These are phyloP conservation scores for Cornus suecica DNA, from an alignment of 148 eudicot genomes.

Conservation along the genomic window DNA sequence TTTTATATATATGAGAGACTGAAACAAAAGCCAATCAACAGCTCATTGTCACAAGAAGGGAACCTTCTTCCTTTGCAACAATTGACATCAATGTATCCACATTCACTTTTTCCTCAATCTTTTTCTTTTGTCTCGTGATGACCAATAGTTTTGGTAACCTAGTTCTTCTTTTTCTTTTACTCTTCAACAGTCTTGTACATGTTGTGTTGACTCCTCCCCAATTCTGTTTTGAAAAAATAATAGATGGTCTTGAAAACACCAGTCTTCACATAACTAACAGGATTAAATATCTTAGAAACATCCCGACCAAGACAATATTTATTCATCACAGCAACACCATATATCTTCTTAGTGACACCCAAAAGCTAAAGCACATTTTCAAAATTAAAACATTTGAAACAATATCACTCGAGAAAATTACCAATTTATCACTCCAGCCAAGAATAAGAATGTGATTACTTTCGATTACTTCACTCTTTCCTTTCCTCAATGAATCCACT, in stretches of 20 bases:
- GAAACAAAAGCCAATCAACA: background rate
- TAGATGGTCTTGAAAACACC: background rate
- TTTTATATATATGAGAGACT: background rate
- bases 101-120: no score
- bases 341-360: background rate
- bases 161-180: no score
- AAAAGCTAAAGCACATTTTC: background rate
- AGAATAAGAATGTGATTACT: constrained; percentile 81
- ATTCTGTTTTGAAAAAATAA: no score
- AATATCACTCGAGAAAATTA: constrained; percentile 23
- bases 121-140: no score
- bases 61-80: no score
- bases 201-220: no score
- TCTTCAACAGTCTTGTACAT: no score
- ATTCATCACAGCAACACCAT: background rate
- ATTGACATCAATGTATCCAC: no score
- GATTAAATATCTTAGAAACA: background rate
- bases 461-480: constrained; percentile 96
- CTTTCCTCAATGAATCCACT: constrained; percentile 90
- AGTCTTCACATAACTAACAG: background rate
- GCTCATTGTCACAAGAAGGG: background rate
- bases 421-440: constrained; percentile 98
- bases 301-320: constrained; percentile 1
- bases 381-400: no score
- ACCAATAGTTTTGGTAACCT: no score